Percentiles rank a stretch among this genome's conserved stretches.
These are phyloP conservation scores for Russula vinacea DNA, from an alignment of 768 basidiomycete species.

Conservation along the genomic window DNA sequence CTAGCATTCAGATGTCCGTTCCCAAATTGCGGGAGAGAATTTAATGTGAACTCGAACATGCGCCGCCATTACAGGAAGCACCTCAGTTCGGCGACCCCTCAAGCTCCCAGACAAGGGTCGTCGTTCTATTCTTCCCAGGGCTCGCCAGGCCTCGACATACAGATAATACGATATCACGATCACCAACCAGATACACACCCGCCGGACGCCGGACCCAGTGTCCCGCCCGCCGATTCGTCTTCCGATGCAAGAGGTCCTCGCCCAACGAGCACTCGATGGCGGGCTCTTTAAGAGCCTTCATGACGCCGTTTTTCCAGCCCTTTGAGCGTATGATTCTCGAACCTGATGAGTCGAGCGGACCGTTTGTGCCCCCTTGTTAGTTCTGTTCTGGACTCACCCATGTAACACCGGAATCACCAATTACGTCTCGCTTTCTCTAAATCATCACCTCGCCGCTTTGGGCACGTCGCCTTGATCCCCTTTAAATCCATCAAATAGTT, in stretches of 20 bases:
- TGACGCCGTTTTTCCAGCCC: background rate
- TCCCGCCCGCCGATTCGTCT: conserved; percentile 9
- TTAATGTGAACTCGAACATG: conserved; percentile 87
- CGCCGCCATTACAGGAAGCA: conserved; percentile 76
- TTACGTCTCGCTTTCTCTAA: conserved; percentile 29
- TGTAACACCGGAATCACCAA: conserved; percentile 26
- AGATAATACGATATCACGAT: conserved; percentile 29
- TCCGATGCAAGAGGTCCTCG: conserved; percentile 17
- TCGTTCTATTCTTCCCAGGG: conserved; percentile 21
- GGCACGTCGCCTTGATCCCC: conserved; percentile 18
- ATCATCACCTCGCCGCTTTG: conserved; percentile 23
- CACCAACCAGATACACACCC: conserved; percentile 16
- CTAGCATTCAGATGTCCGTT: conserved; percentile 72
- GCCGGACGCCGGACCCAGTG: conserved; percentile 1
- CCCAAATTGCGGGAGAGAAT: conserved; percentile 70
- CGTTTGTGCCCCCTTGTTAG: conserved; percentile 27
- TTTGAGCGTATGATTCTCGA: conserved; percentile 20
- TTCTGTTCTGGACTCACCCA: conserved; percentile 26
- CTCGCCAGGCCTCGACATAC: conserved; percentile 21
- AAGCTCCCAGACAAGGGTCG: conserved; percentile 21
- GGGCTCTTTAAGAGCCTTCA: conserved; percentile 16
- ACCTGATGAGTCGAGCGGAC: conserved; percentile 25
- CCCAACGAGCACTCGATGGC: conserved; percentile 20
- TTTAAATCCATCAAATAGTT: conserved; percentile 27
- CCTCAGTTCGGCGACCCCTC: conserved; percentile 26